Conservation (phyloP, 2,329 filamentous ascomycete species). For the Fonsecaea multimorphosa region DNA sequence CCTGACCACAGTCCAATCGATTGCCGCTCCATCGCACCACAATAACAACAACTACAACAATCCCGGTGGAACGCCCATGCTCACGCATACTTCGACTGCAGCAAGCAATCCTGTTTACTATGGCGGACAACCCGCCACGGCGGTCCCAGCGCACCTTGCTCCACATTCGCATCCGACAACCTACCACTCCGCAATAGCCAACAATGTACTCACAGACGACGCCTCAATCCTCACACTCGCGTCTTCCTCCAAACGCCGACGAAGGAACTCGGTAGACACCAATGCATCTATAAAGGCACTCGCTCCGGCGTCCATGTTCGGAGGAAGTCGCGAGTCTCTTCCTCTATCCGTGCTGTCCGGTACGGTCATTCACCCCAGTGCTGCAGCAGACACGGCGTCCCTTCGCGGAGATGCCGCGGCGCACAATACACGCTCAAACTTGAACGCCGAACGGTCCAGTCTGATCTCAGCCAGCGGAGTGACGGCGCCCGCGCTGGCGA, state of each 20-base stretch:
- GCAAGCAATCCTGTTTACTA: slow-evolving; percentile 54
- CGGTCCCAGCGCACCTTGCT: slow-evolving; percentile 65
- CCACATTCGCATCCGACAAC: slow-evolving; percentile 61
- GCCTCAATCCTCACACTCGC: slow-evolving; percentile 70
- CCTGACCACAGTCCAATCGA: slow-evolving; percentile 69
- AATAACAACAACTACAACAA: slow-evolving; percentile 45
- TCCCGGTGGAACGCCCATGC: slow-evolving; percentile 38
- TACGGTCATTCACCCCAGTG: slow-evolving; percentile 56
- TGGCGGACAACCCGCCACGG: slow-evolving; percentile 65
- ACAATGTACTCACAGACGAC: slow-evolving; percentile 69
- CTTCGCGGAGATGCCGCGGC: slow-evolving; percentile 45
- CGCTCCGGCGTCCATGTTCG: slow-evolving; percentile 68
- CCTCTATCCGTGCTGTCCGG: slow-evolving; percentile 67
- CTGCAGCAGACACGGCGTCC: slow-evolving; percentile 45
- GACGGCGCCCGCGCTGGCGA: slow-evolving; percentile 65
- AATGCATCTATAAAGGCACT: slow-evolving; percentile 71
- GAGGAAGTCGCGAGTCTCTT: slow-evolving; percentile 68
- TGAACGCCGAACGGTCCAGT: slow-evolving; percentile 65
- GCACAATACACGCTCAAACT: slow-evolving; percentile 59
- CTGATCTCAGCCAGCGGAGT: slow-evolving; percentile 78
- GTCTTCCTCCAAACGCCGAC: slow-evolving; percentile 67
- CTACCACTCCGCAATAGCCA: slow-evolving; percentile 66
- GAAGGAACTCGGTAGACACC: slow-evolving; percentile 68
- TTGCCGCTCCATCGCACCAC: slow-evolving; percentile 55
- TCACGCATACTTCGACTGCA: slow-evolving; percentile 40